These are phyloP conservation scores for Leccinum variicolor DNA, from an alignment of 768 basidiomycete genomes.

Conservation along the genomic window DNA sequence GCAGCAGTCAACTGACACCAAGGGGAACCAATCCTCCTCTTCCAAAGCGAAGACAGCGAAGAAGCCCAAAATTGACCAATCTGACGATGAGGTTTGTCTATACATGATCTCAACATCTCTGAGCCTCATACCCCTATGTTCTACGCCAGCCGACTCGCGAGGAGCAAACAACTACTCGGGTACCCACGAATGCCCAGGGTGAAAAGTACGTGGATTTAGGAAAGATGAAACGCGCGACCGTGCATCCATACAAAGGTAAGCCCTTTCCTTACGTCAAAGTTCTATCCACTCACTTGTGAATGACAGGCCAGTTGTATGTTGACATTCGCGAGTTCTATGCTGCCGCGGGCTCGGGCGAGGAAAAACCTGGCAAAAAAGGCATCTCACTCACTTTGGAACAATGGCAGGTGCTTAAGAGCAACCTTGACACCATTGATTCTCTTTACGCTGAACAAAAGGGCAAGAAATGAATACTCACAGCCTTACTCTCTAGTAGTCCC, in stretches of 20 bases:
- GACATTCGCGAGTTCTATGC: constrained; percentile 78
- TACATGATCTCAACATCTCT: background rate
- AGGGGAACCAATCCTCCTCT: constrained; percentile 11
- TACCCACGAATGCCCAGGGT: constrained; percentile 25
- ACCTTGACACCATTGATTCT: constrained; percentile 45
- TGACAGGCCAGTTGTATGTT: constrained; percentile 46
- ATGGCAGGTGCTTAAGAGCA: constrained; percentile 57
- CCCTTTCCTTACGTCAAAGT: constrained; percentile 2
- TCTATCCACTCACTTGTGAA: constrained; percentile 25
- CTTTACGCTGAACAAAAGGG: constrained; percentile 36
- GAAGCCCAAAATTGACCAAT: constrained; percentile 31
- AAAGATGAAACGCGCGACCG: constrained; percentile 66
- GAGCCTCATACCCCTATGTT: constrained; percentile 15
- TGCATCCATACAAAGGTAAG: constrained; percentile 47
- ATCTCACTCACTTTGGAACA: constrained; percentile 65
- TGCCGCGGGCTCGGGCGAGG: constrained; percentile 47
- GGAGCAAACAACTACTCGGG: constrained; percentile 1
- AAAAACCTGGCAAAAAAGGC: constrained; percentile 81
- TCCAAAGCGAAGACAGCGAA: constrained; percentile 29
- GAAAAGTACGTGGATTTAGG: constrained; percentile 62
- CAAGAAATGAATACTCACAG: constrained; percentile 12
- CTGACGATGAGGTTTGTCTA: constrained; percentile 9
- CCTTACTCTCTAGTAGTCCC: background rate
- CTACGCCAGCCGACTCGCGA: constrained; percentile 11
- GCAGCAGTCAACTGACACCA: background rate